Base-by-base conservation (phyloP, 192 early-diverging fungal genomes). In the Coemansia sp. region DNA sequence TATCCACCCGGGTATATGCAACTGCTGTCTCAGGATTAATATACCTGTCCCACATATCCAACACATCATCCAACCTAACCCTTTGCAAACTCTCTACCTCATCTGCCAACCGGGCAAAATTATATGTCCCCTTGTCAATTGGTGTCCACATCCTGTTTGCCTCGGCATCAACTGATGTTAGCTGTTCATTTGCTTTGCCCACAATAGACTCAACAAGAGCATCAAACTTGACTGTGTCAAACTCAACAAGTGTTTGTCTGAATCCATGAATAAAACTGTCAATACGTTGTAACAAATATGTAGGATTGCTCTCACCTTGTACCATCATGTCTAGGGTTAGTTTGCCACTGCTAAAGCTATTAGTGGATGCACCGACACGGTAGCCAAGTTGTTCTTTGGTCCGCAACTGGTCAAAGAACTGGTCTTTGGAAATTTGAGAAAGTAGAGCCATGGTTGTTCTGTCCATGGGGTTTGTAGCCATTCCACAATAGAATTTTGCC, bases 371-470 rank as follows among this genome's bases (percentile, higher is more conserved):
- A 9, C 23, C 2, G 18, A 58, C 60, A 14, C 73, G 54, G 62
- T 89, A 89, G 0, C 90, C 90, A n/a, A 92, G 78, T 62, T 91
- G 87, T 62, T 91, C 89, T 59, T 97, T 92, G 8, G 94, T 97
- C 18, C 94, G 84, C 49, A 98, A 68, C 57, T 93, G 88, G 71
- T 93, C 86, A 78, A 97, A 98, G 59, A 84, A 88, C 18, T 91
- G 90, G 64, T 93, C 90, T 26, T 87, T 70, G 4, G 85, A 67
- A 47, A 96, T 89, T 41, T 90, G 87, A 0, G 78, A 80, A 54
- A 97, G 62, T 26, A 97, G 77, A 39, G 69, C 68, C 10, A 91
- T 62, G 1, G 82, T 66, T 19, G 81, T 82, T 22, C 87, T 84
- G 23, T 87, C 72, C 16, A 78, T 57, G 35, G 64, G 76, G 49